Evolutionary conservation across 2,329 filamentous ascomycete genomes (phyloP).

Genomic region (Diplocarpon rosae): DNA sequence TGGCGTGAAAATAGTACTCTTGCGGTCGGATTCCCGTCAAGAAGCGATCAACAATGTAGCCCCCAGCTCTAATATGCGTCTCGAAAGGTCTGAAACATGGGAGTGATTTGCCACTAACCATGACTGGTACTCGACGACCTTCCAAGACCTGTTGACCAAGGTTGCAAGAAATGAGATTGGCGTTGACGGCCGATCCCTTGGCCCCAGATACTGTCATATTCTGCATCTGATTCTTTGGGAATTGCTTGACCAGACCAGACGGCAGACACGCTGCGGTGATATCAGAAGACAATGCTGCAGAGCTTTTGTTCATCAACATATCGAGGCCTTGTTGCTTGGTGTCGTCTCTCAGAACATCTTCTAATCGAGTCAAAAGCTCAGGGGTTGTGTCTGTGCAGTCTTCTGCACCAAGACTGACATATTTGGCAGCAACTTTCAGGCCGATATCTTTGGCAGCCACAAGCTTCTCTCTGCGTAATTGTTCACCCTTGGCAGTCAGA

Average conservation of each 20-base stretch:
- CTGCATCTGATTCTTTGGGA: conserved; percentile 98
- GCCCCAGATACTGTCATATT: conserved; percentile 95
- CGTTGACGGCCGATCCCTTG: conserved; percentile 87
- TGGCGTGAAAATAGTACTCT: conserved; percentile 98
- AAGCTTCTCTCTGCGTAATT: conserved; percentile 56
- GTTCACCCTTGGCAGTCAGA: conserved; percentile 71
- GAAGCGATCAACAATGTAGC: conserved; percentile 92
- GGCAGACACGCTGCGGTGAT: conserved; percentile 77
- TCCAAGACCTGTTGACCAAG: conserved; percentile 94
- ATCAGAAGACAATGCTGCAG: conserved; percentile 59
- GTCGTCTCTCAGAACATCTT: conserved; percentile 85
- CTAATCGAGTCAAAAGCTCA: conserved; percentile 66
- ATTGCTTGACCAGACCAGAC: conserved; percentile 72
- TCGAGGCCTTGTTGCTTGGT: conserved; percentile 87
- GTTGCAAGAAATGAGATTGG: conserved; percentile 95
- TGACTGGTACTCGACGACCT: conserved; percentile 85
- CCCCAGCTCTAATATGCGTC: conserved; percentile 77
- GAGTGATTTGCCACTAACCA: conserved; percentile 95
- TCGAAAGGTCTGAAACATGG: conserved; percentile 92
- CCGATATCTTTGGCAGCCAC: conserved; percentile 58
- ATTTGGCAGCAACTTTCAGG: conserved; percentile 70
- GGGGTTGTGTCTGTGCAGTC: conserved; percentile 52
- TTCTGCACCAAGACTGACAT: conserved; percentile 68
- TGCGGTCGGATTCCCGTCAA: conserved; percentile 95
- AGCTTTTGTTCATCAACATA: conserved; percentile 66